Evolutionary conservation across 805 yeast species (phyloP).

Genomic region (Metschnikowia bowlesiae): DNA sequence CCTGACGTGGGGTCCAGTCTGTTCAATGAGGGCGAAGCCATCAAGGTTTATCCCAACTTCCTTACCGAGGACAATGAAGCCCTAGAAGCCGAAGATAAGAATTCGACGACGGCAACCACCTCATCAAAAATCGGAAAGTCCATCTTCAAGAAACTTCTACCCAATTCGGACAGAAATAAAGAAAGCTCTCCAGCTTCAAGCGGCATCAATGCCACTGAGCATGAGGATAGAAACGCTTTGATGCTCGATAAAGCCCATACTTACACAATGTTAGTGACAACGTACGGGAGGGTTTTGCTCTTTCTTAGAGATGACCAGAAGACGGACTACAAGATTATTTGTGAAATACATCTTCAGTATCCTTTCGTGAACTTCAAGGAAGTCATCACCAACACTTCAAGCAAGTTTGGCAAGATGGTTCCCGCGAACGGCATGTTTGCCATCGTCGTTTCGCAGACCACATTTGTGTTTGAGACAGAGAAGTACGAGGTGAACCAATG

Average conservation of each 20-base stretch:
- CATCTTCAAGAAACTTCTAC: slow-evolving; percentile 20
- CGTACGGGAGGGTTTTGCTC: slow-evolving; percentile 58
- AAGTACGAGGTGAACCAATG: slow-evolving; percentile 49
- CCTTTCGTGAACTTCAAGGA: slow-evolving; percentile 57
- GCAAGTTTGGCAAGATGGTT: slow-evolving; percentile 26
- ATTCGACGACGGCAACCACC: slow-evolving; percentile 2
- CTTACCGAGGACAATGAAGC: neutral
- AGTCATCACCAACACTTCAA: slow-evolving; percentile 36
- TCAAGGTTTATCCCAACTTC: slow-evolving; percentile 10
- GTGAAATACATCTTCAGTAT: slow-evolving; percentile 52
- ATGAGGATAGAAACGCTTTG: slow-evolving; percentile 3
- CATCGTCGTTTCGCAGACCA: slow-evolving; percentile 48
- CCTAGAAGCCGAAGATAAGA: slow-evolving; percentile 9
- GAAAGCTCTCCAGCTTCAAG: slow-evolving; percentile 1
- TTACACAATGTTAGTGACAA: slow-evolving; percentile 55
- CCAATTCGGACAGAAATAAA: slow-evolving; percentile 17
- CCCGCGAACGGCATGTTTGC: slow-evolving; percentile 50
- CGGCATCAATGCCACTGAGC: neutral
- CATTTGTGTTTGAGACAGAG: slow-evolving; percentile 56
- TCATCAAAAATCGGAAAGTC: slow-evolving; percentile 16
- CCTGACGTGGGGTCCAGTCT: neutral
- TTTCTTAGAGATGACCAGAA: slow-evolving; percentile 43
- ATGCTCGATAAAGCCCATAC: slow-evolving; percentile 36
- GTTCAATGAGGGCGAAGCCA: slow-evolving; percentile 13
- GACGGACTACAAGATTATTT: slow-evolving; percentile 40